A percentile compares a stretch with the other conserved stretches of the same genome.
Conservation (phyloP, 805 yeast genomes). For the Candida germanica region DNA sequence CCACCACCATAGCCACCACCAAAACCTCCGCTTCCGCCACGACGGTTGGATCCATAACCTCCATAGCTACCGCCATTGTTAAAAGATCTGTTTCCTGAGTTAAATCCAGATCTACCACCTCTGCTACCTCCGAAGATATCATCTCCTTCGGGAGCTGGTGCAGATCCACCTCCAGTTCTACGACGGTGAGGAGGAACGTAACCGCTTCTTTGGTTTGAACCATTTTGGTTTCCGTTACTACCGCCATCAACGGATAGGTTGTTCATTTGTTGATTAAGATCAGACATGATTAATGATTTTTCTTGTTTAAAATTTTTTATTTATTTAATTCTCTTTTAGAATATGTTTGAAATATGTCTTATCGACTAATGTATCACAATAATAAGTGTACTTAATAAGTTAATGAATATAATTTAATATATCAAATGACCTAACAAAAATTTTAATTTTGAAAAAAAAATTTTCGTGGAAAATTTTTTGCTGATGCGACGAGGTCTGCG, state of each 20-base stretch:
- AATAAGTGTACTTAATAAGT: neutral
- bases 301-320: neutral
- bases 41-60: slow-evolving; percentile 17
- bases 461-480: slow-evolving; percentile 6
- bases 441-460: slow-evolving; percentile 5
- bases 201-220: slow-evolving; percentile 19
- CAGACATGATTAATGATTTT: slow-evolving; percentile 46
- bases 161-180: slow-evolving; percentile 13
- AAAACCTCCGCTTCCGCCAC: slow-evolving; percentile 17
- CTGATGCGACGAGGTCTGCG: too few species aligned
- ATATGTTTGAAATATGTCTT: neutral
- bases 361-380: neutral
- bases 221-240: slow-evolving; percentile 6
- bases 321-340: too few species aligned
- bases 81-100: slow-evolving; percentile 12
- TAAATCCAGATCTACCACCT: slow-evolving; percentile 15
- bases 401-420: slow-evolving; percentile 11
- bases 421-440: slow-evolving; percentile 8
- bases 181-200: slow-evolving; percentile 58
- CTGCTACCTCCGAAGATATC: slow-evolving; percentile 13
- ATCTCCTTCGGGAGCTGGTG: slow-evolving; percentile 10
- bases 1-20: slow-evolving; percentile 16
- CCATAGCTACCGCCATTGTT: slow-evolving; percentile 15
- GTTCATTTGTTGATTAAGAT: slow-evolving; percentile 55
- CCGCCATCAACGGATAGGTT: slow-evolving; percentile 49